These are phyloP conservation scores for Knufia fluminis DNA, from an alignment of 2,329 filamentous ascomycete species.

Conservation along the genomic window DNA sequence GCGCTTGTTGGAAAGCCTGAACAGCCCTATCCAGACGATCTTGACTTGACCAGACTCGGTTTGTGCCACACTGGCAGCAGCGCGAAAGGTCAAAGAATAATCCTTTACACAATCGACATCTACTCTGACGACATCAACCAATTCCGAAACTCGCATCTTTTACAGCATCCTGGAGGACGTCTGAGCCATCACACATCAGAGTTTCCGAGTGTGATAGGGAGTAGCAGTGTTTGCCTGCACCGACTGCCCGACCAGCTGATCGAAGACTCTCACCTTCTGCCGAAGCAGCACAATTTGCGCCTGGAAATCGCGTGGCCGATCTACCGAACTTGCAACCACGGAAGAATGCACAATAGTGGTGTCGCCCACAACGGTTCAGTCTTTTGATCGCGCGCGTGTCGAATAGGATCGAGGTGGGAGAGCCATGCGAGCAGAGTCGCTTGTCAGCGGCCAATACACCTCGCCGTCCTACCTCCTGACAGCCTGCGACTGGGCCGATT, in stretches of 20 bases:
- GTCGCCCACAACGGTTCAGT: background rate
- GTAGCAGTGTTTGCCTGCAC: background rate
- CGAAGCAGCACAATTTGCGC: background rate
- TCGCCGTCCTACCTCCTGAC: background rate
- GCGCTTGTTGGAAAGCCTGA: background rate
- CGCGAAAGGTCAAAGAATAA: background rate
- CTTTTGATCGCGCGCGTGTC: background rate
- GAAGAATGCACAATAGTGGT: background rate
- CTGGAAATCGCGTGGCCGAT: background rate
- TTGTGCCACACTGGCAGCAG: background rate
- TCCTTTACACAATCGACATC: background rate
- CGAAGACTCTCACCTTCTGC: too few relatives aligned
- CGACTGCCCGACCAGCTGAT: background rate
- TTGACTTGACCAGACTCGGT: background rate
- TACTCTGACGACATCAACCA: background rate
- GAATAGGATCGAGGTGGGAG: background rate
- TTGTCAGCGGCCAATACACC: conserved; percentile 5
- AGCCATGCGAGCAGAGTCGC: conserved; percentile 9
- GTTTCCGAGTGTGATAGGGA: background rate
- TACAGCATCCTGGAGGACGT: background rate
- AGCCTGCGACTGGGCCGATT: background rate
- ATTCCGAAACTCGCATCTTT: background rate
- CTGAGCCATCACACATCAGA: background rate
- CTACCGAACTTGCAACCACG: background rate
- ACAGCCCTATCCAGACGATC: background rate